phyloP scores from a whole-genome alignment of 2,329 filamentous ascomycete species.

The Beauveria australis region DNA sequence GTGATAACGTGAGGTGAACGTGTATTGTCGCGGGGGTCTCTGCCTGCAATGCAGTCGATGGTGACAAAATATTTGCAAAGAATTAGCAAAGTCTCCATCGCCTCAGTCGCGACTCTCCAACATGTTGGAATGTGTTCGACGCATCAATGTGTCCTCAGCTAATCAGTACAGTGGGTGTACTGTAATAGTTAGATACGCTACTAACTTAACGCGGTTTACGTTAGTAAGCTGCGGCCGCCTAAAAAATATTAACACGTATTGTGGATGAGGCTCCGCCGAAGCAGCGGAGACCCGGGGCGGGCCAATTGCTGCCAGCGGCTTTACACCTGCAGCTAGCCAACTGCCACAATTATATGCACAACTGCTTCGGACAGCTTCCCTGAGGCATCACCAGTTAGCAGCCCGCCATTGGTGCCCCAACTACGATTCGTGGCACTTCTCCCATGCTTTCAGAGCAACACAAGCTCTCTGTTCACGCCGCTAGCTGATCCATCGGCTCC shows the following conservation, averaged over 20 bases:
- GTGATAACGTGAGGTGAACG: not conserved
- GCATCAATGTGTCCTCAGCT: not conserved
- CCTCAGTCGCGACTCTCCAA: too few species aligned
- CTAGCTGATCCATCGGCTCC: not conserved
- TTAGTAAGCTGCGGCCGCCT: not conserved
- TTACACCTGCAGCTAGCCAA: not conserved
- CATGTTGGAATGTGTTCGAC: not conserved
- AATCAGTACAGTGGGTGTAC: too few species aligned
- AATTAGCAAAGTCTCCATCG: too few species aligned
- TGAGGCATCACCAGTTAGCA: slow-evolving; percentile 5
- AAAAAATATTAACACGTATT: slow-evolving; percentile 6
- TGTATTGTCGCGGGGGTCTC: too few species aligned
- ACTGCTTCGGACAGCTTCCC: not conserved
- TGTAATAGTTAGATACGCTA: too few species aligned
- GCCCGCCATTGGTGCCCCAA: slow-evolving; percentile 5
- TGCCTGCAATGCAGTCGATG: too few species aligned
- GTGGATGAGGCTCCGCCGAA: slow-evolving; percentile 1
- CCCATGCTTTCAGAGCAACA: not conserved
- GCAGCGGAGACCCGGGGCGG: not conserved
- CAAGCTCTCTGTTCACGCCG: not conserved
- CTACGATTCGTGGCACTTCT: slow-evolving; percentile 2
- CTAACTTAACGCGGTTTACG: not conserved
- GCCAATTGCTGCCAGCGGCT: slow-evolving; percentile 2
- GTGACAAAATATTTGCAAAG: too few species aligned
- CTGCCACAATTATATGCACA: not conserved